Conservation (phyloP, 345 rosid species). For the Aquilaria sinensis region DNA sequence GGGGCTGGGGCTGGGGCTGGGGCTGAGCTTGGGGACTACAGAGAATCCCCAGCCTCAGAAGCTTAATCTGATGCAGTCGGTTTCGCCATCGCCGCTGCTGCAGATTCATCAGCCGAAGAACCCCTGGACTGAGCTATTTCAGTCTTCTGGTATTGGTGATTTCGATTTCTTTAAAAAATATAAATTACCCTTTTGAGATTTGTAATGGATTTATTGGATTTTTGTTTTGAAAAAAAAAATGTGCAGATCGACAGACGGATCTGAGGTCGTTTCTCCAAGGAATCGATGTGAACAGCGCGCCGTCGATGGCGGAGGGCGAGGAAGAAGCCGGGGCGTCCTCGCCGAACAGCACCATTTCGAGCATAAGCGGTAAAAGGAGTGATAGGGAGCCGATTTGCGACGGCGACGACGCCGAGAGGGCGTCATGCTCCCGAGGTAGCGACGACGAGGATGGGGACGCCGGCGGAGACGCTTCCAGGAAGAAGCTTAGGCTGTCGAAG, state of each 20-base stretch:
- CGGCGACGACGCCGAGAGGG: conserved; percentile 54
- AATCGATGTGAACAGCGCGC: conserved; percentile 55
- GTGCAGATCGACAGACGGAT: conserved; percentile 41
- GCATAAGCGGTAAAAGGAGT: conserved; percentile 67
- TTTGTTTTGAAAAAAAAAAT: neutral
- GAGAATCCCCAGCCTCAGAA: conserved; percentile 28
- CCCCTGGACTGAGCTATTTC: conserved; percentile 45
- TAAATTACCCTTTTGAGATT: too few species aligned
- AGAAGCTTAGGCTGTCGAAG: conserved; percentile 76
- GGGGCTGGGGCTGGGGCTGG: conserved; percentile 42
- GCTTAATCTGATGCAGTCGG: conserved; percentile 35
- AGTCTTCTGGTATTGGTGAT: conserved; percentile 35
- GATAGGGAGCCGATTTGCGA: conserved; percentile 58
- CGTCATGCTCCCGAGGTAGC: conserved; percentile 64
- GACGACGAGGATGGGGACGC: conserved; percentile 68
- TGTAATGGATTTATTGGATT: neutral
- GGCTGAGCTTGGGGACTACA: conserved; percentile 44
- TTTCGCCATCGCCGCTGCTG: conserved; percentile 31
- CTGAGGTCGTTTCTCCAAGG: conserved; percentile 43
- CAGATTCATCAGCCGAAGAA: conserved; percentile 27
- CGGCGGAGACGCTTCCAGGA: conserved; percentile 60
- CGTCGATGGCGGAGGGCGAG: conserved; percentile 38
- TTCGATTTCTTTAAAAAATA: neutral
- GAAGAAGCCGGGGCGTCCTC: conserved; percentile 60
- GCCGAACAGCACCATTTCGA: conserved; percentile 80